These are phyloP conservation scores for Omphalotus guepiniiformis DNA, from an alignment of 768 basidiomycete species.

Conservation along the genomic window DNA sequence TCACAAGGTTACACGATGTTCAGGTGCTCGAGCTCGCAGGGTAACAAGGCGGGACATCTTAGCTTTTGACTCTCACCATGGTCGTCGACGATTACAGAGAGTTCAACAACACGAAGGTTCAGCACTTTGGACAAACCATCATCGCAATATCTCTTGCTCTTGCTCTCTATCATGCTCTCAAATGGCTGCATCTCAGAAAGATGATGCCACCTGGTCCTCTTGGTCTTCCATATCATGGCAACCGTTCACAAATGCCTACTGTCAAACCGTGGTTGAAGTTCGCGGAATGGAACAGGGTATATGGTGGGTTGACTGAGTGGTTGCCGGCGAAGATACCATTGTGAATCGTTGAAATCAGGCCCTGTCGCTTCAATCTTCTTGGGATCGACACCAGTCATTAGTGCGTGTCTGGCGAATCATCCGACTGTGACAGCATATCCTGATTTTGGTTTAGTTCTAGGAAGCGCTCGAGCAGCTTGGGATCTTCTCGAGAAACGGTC, in stretches of 20 bases:
- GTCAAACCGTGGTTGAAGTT: slow-evolving; percentile 47
- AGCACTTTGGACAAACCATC: no score
- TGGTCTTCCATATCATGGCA: slow-evolving; percentile 42
- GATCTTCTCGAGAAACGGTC: slow-evolving; percentile 46
- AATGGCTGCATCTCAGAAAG: slow-evolving; percentile 27
- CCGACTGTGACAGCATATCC: neutral
- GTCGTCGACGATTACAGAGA: no score
- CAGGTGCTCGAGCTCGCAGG: no score
- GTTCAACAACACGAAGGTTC: no score
- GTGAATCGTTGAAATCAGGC: no score
- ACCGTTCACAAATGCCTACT: slow-evolving; percentile 39
- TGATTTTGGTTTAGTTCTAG: no score
- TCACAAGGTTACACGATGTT: no score
- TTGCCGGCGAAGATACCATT: neutral
- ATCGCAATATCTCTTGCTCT: neutral
- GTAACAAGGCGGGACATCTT: no score
- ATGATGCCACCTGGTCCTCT: slow-evolving; percentile 44
- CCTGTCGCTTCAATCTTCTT: slow-evolving; percentile 38
- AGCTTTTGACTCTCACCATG: no score
- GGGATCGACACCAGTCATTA: slow-evolving; percentile 38
- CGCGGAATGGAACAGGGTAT: slow-evolving; percentile 40
- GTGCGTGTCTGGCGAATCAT: slow-evolving; percentile 17
- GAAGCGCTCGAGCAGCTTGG: slow-evolving; percentile 42
- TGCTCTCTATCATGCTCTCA: slow-evolving; percentile 18
- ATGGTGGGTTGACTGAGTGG: slow-evolving; percentile 28